Base-by-base conservation (phyloP, 164 flowering plant species). In the Paratinospora sagittata region DNA sequence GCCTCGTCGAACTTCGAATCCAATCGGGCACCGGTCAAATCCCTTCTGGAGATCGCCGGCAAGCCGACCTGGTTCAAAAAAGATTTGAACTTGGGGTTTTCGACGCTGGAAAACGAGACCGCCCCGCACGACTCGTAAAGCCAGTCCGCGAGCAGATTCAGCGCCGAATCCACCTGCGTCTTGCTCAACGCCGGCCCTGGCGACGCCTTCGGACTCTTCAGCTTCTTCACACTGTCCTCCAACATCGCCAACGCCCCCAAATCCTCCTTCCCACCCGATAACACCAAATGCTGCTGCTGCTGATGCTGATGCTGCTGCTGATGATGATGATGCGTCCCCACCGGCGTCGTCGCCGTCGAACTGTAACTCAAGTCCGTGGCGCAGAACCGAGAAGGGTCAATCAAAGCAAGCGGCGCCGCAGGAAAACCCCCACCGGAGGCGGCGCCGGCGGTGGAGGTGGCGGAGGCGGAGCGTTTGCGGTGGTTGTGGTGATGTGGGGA, bases 201-300 rank as follows among this genome's bases (percentile, higher is more conserved):
- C 0, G 92, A 86, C 1, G 97, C 80, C 67, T 91, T 93, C 0
- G 98, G 97, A 68, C 97, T 91, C 80, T 88, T 92, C 33, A 96
- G 82, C 85, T 85, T 87, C 84, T 91, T 93, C 71, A 96, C 98
- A 75, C 98, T 91, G 70, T 96, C 95, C 76, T 96, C 97, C 78
- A 96, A 72, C 98, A 89, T 89, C 8, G 95, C 98, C 27, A 93
- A 72, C 27, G 99, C 88, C 17, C 92, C 97, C 74, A 94, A 81
- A 73, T 94, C 98, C 77, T 92, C 98, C 69, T 92, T 94, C 41
- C 98, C 98, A 17, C 98, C 98, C 3, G 98, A 94, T 5, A 94
- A 75, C 74, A 86, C 68, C 89, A 93, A 84, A 81, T 88, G 92
- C 74, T 73, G 89, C 71, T 77, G 84, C 33, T 5, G 34, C 67